These are phyloP conservation scores for Paratrypanosoma confusum DNA, from an alignment of 208 protist genomes.

Conservation along the genomic window DNA sequence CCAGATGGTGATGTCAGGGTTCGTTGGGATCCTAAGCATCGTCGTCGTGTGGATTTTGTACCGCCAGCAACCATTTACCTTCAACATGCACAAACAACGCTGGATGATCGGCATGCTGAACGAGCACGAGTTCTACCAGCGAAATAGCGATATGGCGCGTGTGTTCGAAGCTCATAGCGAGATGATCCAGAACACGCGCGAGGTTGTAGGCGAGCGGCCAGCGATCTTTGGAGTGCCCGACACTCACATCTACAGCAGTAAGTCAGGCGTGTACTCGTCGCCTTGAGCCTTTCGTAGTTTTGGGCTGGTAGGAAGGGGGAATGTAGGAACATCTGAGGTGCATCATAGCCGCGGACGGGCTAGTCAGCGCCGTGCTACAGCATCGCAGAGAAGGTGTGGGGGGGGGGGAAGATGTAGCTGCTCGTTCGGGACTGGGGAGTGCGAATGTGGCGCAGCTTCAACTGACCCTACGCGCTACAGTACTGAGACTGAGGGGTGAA, in stretches of 20 bases:
- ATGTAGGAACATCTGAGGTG: neutral
- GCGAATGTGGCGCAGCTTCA: too few species aligned
- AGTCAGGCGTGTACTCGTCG: slow-evolving; percentile 27
- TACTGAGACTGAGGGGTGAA: too few species aligned
- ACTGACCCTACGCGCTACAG: too few species aligned
- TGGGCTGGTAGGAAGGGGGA: too few species aligned
- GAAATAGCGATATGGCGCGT: slow-evolving; percentile 60
- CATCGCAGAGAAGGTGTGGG: too few species aligned
- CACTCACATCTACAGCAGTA: slow-evolving; percentile 34
- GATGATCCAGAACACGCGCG: slow-evolving; percentile 48
- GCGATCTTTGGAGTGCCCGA: slow-evolving; percentile 39
- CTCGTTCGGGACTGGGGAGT: too few species aligned
- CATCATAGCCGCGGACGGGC: neutral
- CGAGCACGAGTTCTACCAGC: slow-evolving; percentile 65
- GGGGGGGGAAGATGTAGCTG: too few species aligned
- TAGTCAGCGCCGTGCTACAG: too few species aligned
- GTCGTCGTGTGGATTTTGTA: slow-evolving; percentile 17
- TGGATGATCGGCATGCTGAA: slow-evolving; percentile 47
- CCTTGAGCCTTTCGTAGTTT: neutral
- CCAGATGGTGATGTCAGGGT: slow-evolving; percentile 34
- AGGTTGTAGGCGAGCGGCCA: slow-evolving; percentile 24
- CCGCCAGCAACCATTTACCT: slow-evolving; percentile 31
- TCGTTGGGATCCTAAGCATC: slow-evolving; percentile 6
- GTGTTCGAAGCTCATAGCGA: slow-evolving; percentile 63
- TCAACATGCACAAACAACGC: slow-evolving; percentile 38